phyloP scores from a whole-genome alignment of 805 yeast genomes.

The Saccharomyces paradoxus region DNA sequence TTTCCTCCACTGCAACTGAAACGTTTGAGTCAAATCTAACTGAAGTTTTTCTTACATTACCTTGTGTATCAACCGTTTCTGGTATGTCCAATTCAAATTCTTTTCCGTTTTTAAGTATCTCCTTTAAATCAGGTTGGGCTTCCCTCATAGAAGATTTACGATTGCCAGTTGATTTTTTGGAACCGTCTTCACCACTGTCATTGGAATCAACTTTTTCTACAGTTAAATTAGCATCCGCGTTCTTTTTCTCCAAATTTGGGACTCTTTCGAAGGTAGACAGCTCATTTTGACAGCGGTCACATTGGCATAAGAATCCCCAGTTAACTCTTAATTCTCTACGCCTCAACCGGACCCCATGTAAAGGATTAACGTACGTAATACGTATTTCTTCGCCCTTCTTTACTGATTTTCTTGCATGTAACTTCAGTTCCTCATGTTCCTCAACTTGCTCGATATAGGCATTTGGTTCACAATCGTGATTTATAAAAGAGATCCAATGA shows the following conservation, averaged over 20 bases:
- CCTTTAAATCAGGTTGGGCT: conserved; percentile 36
- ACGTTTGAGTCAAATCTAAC: conserved; percentile 61
- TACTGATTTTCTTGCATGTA: conserved; percentile 51
- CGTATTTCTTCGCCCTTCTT: conserved; percentile 58
- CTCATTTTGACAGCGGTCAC: conserved; percentile 58
- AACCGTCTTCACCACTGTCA: neutral
- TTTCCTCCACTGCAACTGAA: conserved; percentile 38
- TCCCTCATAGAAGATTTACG: conserved; percentile 29
- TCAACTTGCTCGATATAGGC: conserved; percentile 43
- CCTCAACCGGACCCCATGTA: conserved; percentile 52
- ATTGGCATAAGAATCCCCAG: conserved; percentile 73
- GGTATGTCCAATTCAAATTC: conserved; percentile 46
- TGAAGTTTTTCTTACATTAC: conserved; percentile 46
- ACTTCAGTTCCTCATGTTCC: conserved; percentile 45
- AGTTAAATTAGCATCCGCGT: neutral
- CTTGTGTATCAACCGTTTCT: conserved; percentile 16
- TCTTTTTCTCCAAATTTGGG: neutral
- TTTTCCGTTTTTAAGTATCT: conserved; percentile 38
- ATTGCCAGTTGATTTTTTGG: conserved; percentile 5
- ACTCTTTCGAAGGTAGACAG: conserved; percentile 9
- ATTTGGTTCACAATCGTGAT: conserved; percentile 72
- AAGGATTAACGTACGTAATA: conserved; percentile 63
- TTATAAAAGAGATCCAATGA: conserved; percentile 58
- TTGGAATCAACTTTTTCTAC: neutral
- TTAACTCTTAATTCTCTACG: conserved; percentile 57